Evolutionary conservation across 2,329 filamentous ascomycete species (phyloP), one percentile per base, ranked within the genome.

Genomic region (Neospermospora avenae): DNA sequence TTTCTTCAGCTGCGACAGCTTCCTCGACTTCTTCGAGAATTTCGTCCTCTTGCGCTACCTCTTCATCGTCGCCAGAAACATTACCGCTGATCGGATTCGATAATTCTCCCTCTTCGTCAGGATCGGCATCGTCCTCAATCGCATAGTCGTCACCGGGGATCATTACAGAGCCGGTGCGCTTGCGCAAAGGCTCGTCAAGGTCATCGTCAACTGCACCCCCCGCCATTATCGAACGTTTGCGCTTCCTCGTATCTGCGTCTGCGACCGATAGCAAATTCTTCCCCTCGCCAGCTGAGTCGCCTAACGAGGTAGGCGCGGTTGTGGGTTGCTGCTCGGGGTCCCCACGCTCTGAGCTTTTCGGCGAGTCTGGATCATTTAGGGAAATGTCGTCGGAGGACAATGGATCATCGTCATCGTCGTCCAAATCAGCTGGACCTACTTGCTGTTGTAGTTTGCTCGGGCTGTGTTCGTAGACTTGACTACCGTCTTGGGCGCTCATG

Each of bases 401-500:
- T 37, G 61, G 64, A 22, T 69, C 68, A 25, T 70, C 71, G 45
- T 72, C 72, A 2, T 72, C 72, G 3, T 77, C 75, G 34, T 79
- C 77, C 37, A 75, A 71, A 56, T 77, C 73, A 22, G 78, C 73
- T 49, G 76, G 73, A 7, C 74, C 76, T 16, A 78, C 78, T 59
- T 81, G 79, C 63, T 87, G 84, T 66, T 85, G 85, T 61, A 92
- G 81, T 77, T 92, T 93, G 79, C 88, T 93, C 3, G 90, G 89
- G 57, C 87, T 91, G 66, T 83, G 84, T 68, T 89, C 85, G 65
- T 84, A 84, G 58, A 76, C 73, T 45, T 79, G 77, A 58, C 77
- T 81, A 61, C 81, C 79, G 58, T 81, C 80, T 71, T 81, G 83
- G 64, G 79, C 78, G 67, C 79, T 79, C 57, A 87, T 74, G 45